Conservation (phyloP, 2,329 filamentous ascomycete genomes). For the Fusarium avenaceum region DNA sequence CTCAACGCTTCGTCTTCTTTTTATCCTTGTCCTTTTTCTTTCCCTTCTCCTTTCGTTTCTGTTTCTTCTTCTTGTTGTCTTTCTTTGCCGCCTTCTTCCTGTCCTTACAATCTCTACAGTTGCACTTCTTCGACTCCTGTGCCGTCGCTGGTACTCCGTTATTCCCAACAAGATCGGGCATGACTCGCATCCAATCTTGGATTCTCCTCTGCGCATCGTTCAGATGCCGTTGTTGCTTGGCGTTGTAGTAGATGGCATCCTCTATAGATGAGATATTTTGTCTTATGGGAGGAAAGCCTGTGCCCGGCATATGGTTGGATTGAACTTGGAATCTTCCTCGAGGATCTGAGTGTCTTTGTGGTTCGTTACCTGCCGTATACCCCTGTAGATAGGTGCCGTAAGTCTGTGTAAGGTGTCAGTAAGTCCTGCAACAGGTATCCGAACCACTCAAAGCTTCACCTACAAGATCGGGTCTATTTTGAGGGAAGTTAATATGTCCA, state of each 20-base stretch:
- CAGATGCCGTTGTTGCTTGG: slow-evolving; percentile 23
- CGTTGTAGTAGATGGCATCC: slow-evolving; percentile 20
- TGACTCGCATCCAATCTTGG: slow-evolving; percentile 33
- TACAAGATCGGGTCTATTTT: slow-evolving; percentile 12
- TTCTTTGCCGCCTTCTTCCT: not conserved
- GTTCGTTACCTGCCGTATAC: not conserved
- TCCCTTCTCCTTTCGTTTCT: not conserved
- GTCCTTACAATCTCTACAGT: not conserved
- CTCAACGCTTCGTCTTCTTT: slow-evolving; percentile 5
- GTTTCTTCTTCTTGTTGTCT: slow-evolving; percentile 5
- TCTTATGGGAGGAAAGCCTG: not conserved
- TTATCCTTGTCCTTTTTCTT: slow-evolving; percentile 2
- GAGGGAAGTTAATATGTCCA: not conserved
- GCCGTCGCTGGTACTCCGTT: not conserved
- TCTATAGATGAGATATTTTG: slow-evolving; percentile 13
- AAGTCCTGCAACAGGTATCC: no score
- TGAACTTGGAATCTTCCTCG: not conserved
- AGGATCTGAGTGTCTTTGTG: not conserved
- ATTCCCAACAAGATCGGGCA: slow-evolving; percentile 19
- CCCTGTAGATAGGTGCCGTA: not conserved
- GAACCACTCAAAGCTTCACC: not conserved
- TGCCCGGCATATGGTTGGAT: not conserved
- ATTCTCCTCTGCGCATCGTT: slow-evolving; percentile 32
- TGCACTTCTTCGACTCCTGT: not conserved
- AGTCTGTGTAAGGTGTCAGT: slow-evolving; percentile 16